Evolutionary conservation across 169 alveolate species (phyloP).

Genomic region (Babesia microti): DNA sequence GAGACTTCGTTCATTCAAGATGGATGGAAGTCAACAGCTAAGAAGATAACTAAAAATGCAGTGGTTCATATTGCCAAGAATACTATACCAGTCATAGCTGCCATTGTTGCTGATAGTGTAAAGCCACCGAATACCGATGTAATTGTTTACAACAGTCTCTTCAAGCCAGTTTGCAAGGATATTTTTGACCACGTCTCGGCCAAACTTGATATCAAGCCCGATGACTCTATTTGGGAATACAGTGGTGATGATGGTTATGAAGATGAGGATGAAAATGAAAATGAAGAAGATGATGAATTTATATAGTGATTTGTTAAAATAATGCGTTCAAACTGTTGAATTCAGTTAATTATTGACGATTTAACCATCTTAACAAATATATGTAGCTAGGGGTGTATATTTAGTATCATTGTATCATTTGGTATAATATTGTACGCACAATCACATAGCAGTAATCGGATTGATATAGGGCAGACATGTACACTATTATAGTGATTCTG

Average conservation of each 20-base stretch:
- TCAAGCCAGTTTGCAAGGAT: constrained; percentile 34
- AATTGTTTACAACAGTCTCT: constrained; percentile 29
- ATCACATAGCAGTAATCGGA: too few species aligned
- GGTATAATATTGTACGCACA: too few species aligned
- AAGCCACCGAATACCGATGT: constrained; percentile 40
- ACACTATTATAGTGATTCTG: too few species aligned
- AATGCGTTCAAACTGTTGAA: constrained; percentile 2
- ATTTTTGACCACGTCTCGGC: constrained; percentile 34
- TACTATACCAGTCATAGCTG: constrained; percentile 35
- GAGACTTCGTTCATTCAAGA: constrained; percentile 9
- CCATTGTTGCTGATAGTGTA: constrained; percentile 38
- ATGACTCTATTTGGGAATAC: constrained; percentile 22
- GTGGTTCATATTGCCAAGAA: constrained; percentile 22
- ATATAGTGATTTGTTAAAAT: background rate
- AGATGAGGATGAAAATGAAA: constrained; percentile 9
- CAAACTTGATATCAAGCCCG: constrained; percentile 19
- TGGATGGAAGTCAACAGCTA: constrained; percentile 12
- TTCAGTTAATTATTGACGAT: background rate
- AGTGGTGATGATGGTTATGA: constrained; percentile 12
- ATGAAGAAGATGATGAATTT: constrained; percentile 1
- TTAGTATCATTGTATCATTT: background rate
- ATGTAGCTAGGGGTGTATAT: constrained; percentile 2
- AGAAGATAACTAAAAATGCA: constrained; percentile 24
- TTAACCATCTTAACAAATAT: background rate
- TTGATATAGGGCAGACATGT: too few species aligned